These are phyloP conservation scores for Cryptococcus jaspeensis DNA, from an alignment of 1,284 basidiomycete species.

Conservation along the genomic window DNA sequence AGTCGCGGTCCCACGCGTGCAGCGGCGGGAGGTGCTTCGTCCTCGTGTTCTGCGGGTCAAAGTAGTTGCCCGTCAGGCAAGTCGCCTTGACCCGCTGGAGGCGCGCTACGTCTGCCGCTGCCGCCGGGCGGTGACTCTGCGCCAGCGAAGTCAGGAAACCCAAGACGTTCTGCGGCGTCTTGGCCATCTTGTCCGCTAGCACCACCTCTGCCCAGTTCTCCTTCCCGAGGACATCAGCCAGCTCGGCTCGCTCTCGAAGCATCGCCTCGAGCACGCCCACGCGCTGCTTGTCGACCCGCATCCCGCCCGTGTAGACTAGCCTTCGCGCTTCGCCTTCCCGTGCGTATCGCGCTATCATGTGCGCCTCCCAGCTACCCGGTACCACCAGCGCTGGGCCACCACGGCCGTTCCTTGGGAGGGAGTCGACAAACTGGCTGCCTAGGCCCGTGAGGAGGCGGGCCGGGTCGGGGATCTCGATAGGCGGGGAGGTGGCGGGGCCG, in stretches of 20 bases:
- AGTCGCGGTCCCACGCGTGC: constrained; percentile 90
- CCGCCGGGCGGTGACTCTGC: constrained; percentile 70
- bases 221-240: constrained; percentile 78
- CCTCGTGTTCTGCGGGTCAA: not conserved
- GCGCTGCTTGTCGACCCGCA: constrained; percentile 54
- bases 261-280: constrained; percentile 68
- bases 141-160: constrained; percentile 77
- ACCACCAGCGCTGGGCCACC: constrained; percentile 61
- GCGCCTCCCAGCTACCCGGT: constrained; percentile 82
- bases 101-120: constrained; percentile 66
- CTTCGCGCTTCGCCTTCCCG: constrained; percentile 75
- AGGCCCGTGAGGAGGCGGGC: constrained; percentile 36
- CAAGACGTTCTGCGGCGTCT: constrained; percentile 80
- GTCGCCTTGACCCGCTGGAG: constrained; percentile 72
- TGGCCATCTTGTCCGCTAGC: constrained; percentile 91
- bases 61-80: constrained; percentile 47
- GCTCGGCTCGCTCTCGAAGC: constrained; percentile 69
- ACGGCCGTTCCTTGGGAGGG: constrained; percentile 54
- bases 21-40: constrained; percentile 61
- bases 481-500: constrained; percentile 25
- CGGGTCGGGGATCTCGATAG: constrained; percentile 42
- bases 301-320: constrained; percentile 72
- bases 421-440: constrained; percentile 39
- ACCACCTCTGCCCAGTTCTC: constrained; percentile 79
- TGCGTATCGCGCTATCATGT: constrained; percentile 85